These are phyloP conservation scores for Heterobasidion parviporum DNA, from an alignment of 1,284 basidiomycete species.

Conservation along the genomic window DNA sequence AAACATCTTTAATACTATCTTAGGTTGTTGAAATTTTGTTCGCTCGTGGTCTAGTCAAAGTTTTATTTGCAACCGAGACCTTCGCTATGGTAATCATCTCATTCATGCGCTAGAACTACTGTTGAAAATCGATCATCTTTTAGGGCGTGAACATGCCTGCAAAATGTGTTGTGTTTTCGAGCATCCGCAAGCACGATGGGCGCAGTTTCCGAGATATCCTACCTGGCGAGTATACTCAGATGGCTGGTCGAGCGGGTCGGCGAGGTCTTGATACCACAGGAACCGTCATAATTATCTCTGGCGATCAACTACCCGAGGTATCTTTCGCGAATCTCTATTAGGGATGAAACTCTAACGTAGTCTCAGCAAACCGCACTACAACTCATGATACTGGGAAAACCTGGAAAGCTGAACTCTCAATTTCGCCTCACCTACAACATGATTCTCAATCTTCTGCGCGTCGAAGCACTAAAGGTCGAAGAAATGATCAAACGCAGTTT, in stretches of 20 bases:
- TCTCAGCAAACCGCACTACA: constrained; percentile 64
- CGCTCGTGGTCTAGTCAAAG: constrained; percentile 92
- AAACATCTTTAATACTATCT: neutral
- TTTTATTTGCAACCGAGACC: constrained; percentile 97
- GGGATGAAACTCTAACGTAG: neutral
- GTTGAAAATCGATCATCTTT: neutral
- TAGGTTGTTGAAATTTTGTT: constrained; percentile 96
- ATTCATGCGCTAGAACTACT: neutral
- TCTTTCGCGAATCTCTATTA: neutral
- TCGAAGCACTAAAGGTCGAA: constrained; percentile 94
- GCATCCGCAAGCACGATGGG: constrained; percentile 94
- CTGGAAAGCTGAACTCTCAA: constrained; percentile 91
- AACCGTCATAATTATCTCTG: constrained; percentile 88
- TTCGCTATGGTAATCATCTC: constrained; percentile 84
- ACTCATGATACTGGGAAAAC: constrained; percentile 90
- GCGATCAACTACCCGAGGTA: constrained; percentile 85
- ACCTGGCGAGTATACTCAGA: constrained; percentile 95
- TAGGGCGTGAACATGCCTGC: constrained; percentile 99
- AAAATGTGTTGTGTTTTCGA: constrained; percentile 93
- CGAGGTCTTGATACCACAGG: constrained; percentile 94
- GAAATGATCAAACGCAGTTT: constrained; percentile 99
- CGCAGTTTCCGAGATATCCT: constrained; percentile 84
- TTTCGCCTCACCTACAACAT: constrained; percentile 99
- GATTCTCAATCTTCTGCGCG: constrained; percentile 95
- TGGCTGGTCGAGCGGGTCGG: constrained; percentile 97